These are phyloP conservation scores for Phaeosphaeriaceae sp. DNA, from an alignment of 2,329 filamentous ascomycete genomes.

Conservation along the genomic window DNA sequence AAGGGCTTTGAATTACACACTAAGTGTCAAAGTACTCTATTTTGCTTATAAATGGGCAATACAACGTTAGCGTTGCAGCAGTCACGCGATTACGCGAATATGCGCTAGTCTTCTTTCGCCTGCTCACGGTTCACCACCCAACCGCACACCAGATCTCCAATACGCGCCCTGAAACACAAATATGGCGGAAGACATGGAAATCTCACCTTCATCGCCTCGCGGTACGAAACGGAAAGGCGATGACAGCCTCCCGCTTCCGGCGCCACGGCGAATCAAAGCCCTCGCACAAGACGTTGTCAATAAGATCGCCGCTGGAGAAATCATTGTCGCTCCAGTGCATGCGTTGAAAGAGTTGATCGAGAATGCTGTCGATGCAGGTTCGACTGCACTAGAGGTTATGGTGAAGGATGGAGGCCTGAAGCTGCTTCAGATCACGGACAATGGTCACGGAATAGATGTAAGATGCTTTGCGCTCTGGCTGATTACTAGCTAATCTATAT, in stretches of 20 bases:
- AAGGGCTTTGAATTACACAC: no score
- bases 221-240: conserved; percentile 47
- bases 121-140: conserved; percentile 7
- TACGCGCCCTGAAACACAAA: background rate
- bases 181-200: conserved; percentile 43
- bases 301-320: conserved; percentile 97
- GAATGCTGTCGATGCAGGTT: conserved; percentile 96
- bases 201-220: conserved; percentile 34
- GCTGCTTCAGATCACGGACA: conserved; percentile 94
- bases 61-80: no score
- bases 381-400: conserved; percentile 86
- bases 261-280: conserved; percentile 66
- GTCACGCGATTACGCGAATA: conserved; percentile 26
- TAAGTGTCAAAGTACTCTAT: no score
- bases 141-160: conserved; percentile 7
- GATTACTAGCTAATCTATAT: conserved; percentile 12
- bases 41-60: no score
- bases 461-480: conserved; percentile 34
- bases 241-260: conserved; percentile 40
- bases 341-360: conserved; percentile 96
- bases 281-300: conserved; percentile 93
- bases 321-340: conserved; percentile 96
- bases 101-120: conserved; percentile 4
- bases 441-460: conserved; percentile 93
- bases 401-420: conserved; percentile 96